Base-by-base conservation (phyloP, 2,329 filamentous ascomycete species). In the Fusarium poae region DNA sequence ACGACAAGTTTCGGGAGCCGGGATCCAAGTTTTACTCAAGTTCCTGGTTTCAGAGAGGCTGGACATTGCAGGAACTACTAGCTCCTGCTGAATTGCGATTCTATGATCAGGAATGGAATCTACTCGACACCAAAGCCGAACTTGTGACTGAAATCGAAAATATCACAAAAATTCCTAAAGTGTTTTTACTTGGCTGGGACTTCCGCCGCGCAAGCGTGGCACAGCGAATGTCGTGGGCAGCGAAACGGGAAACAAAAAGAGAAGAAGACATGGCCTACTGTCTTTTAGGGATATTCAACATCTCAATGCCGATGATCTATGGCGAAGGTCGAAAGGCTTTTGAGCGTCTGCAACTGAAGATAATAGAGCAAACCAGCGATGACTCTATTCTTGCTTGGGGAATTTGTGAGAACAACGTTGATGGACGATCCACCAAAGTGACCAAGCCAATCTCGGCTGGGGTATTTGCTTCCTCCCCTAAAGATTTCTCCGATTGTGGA, bases 181-280 rank as follows among this genome's bases (percentile, higher is more conserved):
- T 23, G 16, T 61, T 44, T 3, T 25, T 61, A 2, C 54, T 61
- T 12, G 44, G 44, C 7, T 61, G 57, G 57, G 57, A 61, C 11
- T 51, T 59, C 4, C 44, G 39, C 1, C 30, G 51, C 4, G 57
- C 54, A 4, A 61, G 54, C 3, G 54, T 61, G 10, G 57, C 54
- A 2, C 57, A 61, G 7, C 53, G 57, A 2, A 61, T 61, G 54
- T 61, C 57, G 1, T 61, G 57, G 57, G 57, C 57, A 2, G 57
- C 57, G 0, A 61, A 43, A 4, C 37, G 57, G 6, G 29, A n/a
- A 20, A 59, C 57, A 1, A 61, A 51, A 11, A 50, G 57, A 18
- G 37, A 44, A 11, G 57, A 61, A n/a, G 57, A 59, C 6, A 51
- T 59, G 4, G 57, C 54, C 0, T 61, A 61, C 15, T 59, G 57